Percentiles rank a stretch among this genome's conserved stretches.
Conservation (phyloP, 2,329 filamentous ascomycete species). For the Onygenales sp. region DNA sequence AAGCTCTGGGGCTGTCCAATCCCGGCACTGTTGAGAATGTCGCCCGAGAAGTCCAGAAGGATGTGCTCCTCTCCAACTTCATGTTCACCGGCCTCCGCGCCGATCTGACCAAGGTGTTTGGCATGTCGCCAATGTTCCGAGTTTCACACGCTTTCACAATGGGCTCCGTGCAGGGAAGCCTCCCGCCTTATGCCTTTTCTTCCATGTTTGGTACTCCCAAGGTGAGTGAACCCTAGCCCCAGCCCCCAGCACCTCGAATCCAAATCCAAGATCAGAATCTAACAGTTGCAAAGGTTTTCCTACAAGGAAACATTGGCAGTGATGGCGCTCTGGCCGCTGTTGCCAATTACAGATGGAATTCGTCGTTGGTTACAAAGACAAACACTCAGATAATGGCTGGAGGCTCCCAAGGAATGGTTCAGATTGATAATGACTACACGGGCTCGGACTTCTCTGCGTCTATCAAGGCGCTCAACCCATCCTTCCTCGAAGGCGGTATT, state of each 20-base stretch:
- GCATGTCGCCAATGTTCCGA: constrained; percentile 88
- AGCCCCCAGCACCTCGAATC: not conserved
- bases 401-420: constrained; percentile 73
- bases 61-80: constrained; percentile 91
- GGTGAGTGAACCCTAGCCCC: constrained; percentile 44
- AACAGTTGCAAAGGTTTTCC: constrained; percentile 59
- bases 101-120: constrained; percentile 94
- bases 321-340: constrained; percentile 78
- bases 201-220: constrained; percentile 88
- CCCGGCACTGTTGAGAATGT: constrained; percentile 87
- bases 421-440: constrained; percentile 91
- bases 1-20: constrained; percentile 79
- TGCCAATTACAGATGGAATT: constrained; percentile 86
- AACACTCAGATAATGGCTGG: constrained; percentile 75
- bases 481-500: constrained; percentile 76
- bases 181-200: constrained; percentile 92
- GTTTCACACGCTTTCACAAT: constrained; percentile 95
- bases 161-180: constrained; percentile 61
- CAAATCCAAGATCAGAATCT: constrained; percentile 5
- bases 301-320: constrained; percentile 92
- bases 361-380: constrained; percentile 73
- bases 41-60: constrained; percentile 84
- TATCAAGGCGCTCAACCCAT: constrained; percentile 93
- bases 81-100: constrained; percentile 95
- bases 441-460: constrained; percentile 89